Conservation (phyloP, 192 early-diverging fungal species). For the Piromyces finnis region DNA sequence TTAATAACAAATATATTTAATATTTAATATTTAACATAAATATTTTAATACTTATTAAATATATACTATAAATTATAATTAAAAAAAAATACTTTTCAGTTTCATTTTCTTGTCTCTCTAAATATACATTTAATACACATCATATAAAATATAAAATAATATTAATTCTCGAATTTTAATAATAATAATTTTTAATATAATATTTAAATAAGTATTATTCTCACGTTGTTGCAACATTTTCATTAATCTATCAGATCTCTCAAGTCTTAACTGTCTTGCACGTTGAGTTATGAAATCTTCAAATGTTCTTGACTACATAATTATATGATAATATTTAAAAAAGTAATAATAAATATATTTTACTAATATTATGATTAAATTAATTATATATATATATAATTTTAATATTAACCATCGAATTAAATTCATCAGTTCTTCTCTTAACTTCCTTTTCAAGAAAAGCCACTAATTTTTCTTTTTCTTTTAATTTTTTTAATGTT, state of each 20-base stretch:
- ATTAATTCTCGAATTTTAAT: too few relatives aligned
- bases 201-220: too few relatives aligned
- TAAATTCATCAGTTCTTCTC: constrained; percentile 25
- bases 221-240: background rate
- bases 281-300: constrained; percentile 30
- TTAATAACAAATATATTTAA: background rate
- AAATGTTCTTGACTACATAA: constrained; percentile 29
- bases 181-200: too few relatives aligned
- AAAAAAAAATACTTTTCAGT: too few relatives aligned
- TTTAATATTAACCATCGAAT: constrained; percentile 20
- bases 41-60: background rate
- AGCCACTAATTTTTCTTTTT: constrained; percentile 25
- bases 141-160: too few relatives aligned
- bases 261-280: constrained; percentile 17
- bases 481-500: constrained; percentile 19
- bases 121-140: too few relatives aligned
- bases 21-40: constrained; percentile 4
- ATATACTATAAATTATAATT: too few relatives aligned
- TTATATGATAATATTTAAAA: too few relatives aligned
- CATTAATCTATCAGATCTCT: constrained; percentile 17
- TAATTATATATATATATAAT: too few relatives aligned
- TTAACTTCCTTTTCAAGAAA: constrained; percentile 34
- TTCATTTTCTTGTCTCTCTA: too few relatives aligned
- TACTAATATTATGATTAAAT: too few relatives aligned
- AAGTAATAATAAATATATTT: too few relatives aligned